phyloP scores from a whole-genome alignment of 2,329 filamentous ascomycete species.

The Fusarium annulatum region DNA sequence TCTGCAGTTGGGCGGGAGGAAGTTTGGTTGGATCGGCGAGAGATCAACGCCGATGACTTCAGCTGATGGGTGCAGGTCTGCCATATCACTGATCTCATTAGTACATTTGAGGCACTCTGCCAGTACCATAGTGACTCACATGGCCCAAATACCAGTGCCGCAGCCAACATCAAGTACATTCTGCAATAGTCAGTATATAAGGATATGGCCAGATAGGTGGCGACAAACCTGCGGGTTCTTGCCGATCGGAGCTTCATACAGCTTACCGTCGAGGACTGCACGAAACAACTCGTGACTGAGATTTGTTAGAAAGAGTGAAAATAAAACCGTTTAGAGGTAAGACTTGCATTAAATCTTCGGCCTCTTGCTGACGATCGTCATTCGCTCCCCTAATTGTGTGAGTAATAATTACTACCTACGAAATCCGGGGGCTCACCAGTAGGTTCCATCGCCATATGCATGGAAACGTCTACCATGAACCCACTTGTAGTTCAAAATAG shows the following conservation, averaged over 20 bases:
- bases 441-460: constrained; percentile 23
- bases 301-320: background rate
- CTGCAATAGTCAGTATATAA: background rate
- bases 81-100: constrained; percentile 5
- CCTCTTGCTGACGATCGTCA: constrained; percentile 29
- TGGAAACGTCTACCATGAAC: constrained; percentile 23
- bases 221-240: constrained; percentile 5
- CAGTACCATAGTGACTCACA: background rate
- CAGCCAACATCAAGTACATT: constrained; percentile 18
- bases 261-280: constrained; percentile 11
- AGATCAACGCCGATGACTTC: constrained; percentile 25
- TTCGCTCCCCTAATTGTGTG: constrained; percentile 17
- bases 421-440: constrained; percentile 8
- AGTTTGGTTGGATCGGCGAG: constrained; percentile 24
- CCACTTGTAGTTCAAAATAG: constrained; percentile 31
- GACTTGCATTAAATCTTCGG: constrained; percentile 28
- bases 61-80: constrained; percentile 18
- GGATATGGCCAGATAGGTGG: rapidly evolving
- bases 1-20: constrained; percentile 12
- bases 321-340: rapidly evolving
- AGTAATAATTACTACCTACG: rapidly evolving
- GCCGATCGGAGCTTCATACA: constrained; percentile 25
- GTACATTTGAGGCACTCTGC: rapidly evolving
- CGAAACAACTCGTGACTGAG: constrained; percentile 24
- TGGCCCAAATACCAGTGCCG: constrained; percentile 28